Evolutionary conservation across 441 rosid species (phyloP), one percentile per base, ranked within the genome.

Genomic region (Populus tomentosa): DNA sequence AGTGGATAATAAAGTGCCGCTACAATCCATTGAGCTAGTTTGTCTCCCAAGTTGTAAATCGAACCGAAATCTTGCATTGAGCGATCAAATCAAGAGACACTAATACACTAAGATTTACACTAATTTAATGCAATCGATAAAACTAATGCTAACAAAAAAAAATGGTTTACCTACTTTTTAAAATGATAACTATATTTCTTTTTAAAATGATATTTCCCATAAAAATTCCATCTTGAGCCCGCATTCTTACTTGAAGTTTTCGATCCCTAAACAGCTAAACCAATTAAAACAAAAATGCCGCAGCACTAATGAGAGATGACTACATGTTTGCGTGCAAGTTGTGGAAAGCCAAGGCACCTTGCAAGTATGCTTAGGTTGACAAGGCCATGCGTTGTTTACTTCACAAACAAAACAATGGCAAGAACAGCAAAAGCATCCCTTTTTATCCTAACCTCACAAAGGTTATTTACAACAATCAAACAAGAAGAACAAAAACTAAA

Each of bases 331-430:
- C 20, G 5, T 46, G 56, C 56, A 14, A 46, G 20, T 14, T 46
- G 20, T 46, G 56, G 56, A 14, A 14, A 13, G 56, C 56, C 3
- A 46, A 4, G 20, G 7, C 56, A 3, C 18, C 50, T 21, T 23
- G n/a, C 13, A 10, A 65, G 26, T 13, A 82, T 79, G 85, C 30
- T 62, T 23, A 77, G 72, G 63, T 20, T 68, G 4, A 79, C 9
- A 62, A n/a, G 23, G 14, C 20, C 36, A 28, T 10, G 13, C 61
- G 13, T 56, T 71, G 24, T 23, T n/a, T 32, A 2, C 70, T 14
- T 70, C 50, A n/a, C 72, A 21, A 50, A 18, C 71, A n/a, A 30
- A 35, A 23, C 67, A 30, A 8, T 16, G 24, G 21, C 40, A 11
- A 11, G 30, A 67, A 24, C 82, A 77, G 21, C 76, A 30, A 79